Conservation (phyloP, 108 stramenopile species). For the Asterionellopsis glacialis region DNA sequence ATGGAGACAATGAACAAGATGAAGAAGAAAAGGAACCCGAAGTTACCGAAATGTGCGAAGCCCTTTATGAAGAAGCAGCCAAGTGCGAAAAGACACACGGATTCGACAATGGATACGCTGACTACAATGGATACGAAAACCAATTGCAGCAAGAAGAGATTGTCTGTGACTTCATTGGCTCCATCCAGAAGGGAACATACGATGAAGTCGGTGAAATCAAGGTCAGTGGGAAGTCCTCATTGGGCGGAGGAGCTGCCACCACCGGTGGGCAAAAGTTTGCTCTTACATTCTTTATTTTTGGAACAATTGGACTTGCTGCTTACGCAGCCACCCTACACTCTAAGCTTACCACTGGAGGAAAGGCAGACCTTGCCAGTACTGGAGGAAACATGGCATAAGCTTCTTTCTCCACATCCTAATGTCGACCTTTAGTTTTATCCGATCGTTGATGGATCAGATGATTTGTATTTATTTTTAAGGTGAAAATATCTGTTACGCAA, state of each 20-base stretch:
- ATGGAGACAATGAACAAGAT: conserved; percentile 30
- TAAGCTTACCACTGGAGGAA: conserved; percentile 74
- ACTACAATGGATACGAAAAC: conserved; percentile 53
- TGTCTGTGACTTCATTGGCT: conserved; percentile 68
- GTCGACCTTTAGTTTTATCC: no score
- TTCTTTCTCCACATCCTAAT: no score
- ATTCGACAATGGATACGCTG: conserved; percentile 48
- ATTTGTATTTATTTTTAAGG: no score
- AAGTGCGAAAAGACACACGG: conserved; percentile 82
- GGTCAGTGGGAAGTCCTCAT: conserved; percentile 33
- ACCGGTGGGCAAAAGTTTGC: conserved; percentile 85
- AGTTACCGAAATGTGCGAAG: conserved; percentile 62
- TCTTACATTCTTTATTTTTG: conserved; percentile 78
- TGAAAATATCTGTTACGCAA: no score
- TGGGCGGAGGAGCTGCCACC: conserved; percentile 40
- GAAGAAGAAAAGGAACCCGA: conserved; percentile 12
- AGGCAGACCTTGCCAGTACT: conserved; percentile 40
- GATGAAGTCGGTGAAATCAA: conserved; percentile 42
- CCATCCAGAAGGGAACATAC: conserved; percentile 35
- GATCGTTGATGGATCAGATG: no score
- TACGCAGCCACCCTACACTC: conserved; percentile 85
- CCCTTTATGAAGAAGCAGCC: conserved; percentile 68
- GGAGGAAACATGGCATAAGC: conserved; percentile 81
- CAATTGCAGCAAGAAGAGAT: conserved; percentile 60
- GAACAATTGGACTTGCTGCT: conserved; percentile 72